Evolutionary conservation across 345 rosid species (phyloP).

Genomic region (Eucalyptus camaldulensis): DNA sequence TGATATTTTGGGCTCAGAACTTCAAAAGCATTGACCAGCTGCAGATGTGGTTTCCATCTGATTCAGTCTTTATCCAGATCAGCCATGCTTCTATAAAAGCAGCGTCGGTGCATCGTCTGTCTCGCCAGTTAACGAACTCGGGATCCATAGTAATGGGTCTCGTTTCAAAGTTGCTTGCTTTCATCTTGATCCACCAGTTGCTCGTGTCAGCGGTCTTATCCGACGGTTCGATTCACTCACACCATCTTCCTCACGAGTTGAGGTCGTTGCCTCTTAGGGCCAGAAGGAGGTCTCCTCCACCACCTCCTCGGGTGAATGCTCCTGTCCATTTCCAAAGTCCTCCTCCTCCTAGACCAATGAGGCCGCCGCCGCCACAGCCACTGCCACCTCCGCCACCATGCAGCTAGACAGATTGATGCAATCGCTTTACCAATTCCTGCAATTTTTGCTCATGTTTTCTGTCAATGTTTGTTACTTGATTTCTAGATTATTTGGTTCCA

Average conservation of each 20-base stretch:
- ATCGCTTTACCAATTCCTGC: background rate
- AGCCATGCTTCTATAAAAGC: background rate
- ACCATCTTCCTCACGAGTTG: background rate
- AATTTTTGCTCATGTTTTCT: background rate
- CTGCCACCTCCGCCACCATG: background rate
- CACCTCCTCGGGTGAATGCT: background rate
- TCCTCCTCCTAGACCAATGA: background rate
- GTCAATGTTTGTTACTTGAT: background rate
- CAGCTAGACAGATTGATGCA: background rate
- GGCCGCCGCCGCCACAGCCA: fast-evolving
- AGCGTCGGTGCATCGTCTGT: background rate
- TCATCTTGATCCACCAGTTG: background rate
- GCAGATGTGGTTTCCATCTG: background rate
- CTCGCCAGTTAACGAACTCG: background rate
- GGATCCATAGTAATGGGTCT: background rate
- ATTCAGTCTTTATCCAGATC: background rate
- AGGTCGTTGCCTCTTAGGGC: background rate
- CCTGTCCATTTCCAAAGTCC: background rate
- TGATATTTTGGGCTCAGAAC: background rate
- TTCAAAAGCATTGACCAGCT: background rate
- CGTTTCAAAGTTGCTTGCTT: background rate
- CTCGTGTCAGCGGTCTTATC: background rate
- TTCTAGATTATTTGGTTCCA: background rate
- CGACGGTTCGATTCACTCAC: background rate
- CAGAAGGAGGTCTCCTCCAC: background rate